phyloP scores from a whole-genome alignment of 306 rosid species.

The Quercus robur region DNA sequence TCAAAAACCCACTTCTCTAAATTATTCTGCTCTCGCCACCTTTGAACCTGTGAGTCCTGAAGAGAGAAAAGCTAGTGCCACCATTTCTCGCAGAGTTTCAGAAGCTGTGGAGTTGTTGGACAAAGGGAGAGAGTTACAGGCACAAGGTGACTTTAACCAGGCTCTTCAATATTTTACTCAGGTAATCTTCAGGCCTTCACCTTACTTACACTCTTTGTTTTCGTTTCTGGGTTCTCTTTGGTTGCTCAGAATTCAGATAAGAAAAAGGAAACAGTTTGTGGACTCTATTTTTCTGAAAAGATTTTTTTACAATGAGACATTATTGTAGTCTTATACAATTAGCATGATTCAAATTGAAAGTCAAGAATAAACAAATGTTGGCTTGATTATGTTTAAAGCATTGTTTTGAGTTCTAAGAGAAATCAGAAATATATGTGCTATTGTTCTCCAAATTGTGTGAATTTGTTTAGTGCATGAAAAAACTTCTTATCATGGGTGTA shows the following conservation, averaged over 20 bases:
- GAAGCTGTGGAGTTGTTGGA: slow-evolving; percentile 64
- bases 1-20: slow-evolving; percentile 5
- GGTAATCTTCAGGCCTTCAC: slow-evolving; percentile 22
- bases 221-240: not conserved
- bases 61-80: slow-evolving; percentile 54
- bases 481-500: no score
- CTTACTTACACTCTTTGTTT: not conserved
- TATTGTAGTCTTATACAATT: not conserved
- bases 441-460: not conserved
- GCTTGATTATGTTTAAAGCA: not conserved
- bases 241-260: not conserved
- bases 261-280: not conserved
- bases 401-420: not conserved
- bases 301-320: not conserved
- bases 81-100: slow-evolving; percentile 48
- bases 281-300: not conserved
- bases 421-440: not conserved
- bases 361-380: not conserved
- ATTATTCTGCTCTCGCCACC: slow-evolving; percentile 17
- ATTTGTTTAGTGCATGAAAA: not conserved
- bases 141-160: slow-evolving; percentile 57
- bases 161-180: slow-evolving; percentile 65
- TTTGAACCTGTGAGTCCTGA: slow-evolving; percentile 53
- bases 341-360: not conserved
- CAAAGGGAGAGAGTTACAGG: slow-evolving; percentile 71